Percentiles rank a stretch among this genome's conserved stretches.
phyloP scores from a whole-genome alignment of 106 monocot genomes.

The Iris macrosiphon region DNA sequence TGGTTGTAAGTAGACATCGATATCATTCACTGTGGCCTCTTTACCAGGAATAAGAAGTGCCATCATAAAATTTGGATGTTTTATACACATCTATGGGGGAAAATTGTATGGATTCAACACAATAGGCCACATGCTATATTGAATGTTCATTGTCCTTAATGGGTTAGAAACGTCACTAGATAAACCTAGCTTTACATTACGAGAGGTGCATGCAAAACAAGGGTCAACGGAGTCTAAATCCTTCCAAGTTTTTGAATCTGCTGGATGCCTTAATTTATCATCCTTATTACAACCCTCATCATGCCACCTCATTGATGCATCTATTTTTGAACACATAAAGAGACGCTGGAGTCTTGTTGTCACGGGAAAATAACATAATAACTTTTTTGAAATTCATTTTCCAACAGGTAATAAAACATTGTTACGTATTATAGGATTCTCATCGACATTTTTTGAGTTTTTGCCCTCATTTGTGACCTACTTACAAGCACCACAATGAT shows the following conservation, averaged over 20 bases:
- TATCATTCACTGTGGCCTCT: not conserved
- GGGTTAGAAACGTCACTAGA: constrained; percentile 3
- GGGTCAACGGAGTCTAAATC: not conserved
- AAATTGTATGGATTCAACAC: not conserved
- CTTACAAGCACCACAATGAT: not conserved
- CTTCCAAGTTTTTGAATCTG: not conserved
- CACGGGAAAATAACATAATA: not conserved
- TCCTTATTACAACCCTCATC: too few relatives aligned
- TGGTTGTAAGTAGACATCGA: not conserved
- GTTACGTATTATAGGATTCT: too few relatives aligned
- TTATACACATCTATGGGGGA: not conserved
- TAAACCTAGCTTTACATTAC: not conserved
- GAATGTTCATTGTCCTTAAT: not conserved
- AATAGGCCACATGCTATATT: too few relatives aligned
- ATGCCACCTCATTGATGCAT: not conserved
- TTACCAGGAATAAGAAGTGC: not conserved
- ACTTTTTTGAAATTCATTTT: not conserved
- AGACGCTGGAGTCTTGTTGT: not conserved
- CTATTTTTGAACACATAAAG: not conserved
- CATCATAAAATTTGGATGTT: not conserved
- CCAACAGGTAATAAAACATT: not conserved
- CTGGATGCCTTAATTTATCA: not conserved
- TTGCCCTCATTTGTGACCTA: not conserved
- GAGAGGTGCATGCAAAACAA: not conserved
- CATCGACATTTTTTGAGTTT: too few relatives aligned